Evolutionary conservation across 73 alveolate genomes (phyloP), one percentile per base, ranked within the genome.

Genomic region (Symbiodinium pilosum): DNA sequence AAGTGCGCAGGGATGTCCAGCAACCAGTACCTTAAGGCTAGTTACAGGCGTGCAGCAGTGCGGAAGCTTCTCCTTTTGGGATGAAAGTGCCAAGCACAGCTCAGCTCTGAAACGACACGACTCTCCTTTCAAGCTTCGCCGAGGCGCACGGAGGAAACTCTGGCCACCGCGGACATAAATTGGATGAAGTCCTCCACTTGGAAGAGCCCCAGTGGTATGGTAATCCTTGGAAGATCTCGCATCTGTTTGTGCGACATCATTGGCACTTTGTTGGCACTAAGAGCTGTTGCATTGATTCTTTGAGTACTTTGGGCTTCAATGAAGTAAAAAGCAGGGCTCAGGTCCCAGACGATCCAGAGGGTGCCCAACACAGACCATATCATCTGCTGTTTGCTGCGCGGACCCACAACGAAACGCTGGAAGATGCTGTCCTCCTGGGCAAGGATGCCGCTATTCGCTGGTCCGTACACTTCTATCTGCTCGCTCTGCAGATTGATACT

Each of bases 361-460:
- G 85, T 30, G 11, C 85, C 85, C 43, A 73, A 24, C 2, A 43
- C 21, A 24, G 85, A 73, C 85, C 85, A 73, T 4, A 73, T 0
- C 85, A 73, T 73, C 43, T 73, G 85, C 85, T 73, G 41, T 30
- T n/a, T n/a, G 85, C 85, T 73, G 44, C 85, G 85, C 21, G 85
- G 85, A 11, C 44, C 44, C 85, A 73, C 85, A 16, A 73, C 85
- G 43, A 73, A 73, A 30, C 85, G 41, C 85, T 73, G 85, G 44
- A 73, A 36, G 44, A n/a, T 34, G 85, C 43, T 73, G 26, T 73
- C 44, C 85, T 73, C 85, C 44, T 73, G 85, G 44, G 28, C 21
- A 64, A 12, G 77, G 7, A 3, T 7, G 77, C 0, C 36, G 41
- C 14, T 36, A 64, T 36, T 47, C 59, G n/a, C n/a, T n/a, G n/a